These are phyloP conservation scores for Pseudogymnoascus sp. DNA, from an alignment of 2,329 filamentous ascomycete species.

Conservation along the genomic window DNA sequence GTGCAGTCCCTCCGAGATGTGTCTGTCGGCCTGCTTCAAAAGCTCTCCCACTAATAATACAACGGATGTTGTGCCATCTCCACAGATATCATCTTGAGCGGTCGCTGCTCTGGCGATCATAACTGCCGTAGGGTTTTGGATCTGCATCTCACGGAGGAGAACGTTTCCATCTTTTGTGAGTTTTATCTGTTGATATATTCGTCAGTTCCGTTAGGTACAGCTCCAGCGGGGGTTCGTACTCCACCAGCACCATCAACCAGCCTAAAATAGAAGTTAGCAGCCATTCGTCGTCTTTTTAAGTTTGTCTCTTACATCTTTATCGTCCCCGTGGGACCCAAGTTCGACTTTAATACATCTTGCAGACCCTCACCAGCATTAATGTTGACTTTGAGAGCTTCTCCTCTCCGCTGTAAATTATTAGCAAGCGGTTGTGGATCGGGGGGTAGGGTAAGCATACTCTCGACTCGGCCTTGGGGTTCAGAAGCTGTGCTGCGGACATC, in stretches of 20 bases:
- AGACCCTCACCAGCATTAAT: constrained; percentile 92
- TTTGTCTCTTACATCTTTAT: constrained; percentile 72
- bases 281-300: constrained; percentile 18
- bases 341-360: constrained; percentile 91
- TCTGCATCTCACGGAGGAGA: constrained; percentile 72
- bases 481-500: constrained; percentile 96
- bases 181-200: constrained; percentile 62
- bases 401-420: constrained; percentile 61
- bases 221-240: constrained; percentile 34
- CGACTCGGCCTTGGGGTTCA: constrained; percentile 98
- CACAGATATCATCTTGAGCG: constrained; percentile 96
- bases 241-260: constrained; percentile 62
- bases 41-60: constrained; percentile 93
- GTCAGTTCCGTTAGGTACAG: constrained; percentile 12
- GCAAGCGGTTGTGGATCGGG: constrained; percentile 20
- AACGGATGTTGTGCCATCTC: constrained; percentile 94
- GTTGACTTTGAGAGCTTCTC: constrained; percentile 94
- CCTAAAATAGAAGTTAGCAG: constrained; percentile 32
- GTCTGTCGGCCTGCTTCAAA: constrained; percentile 92
- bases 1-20: constrained; percentile 94
- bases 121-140: constrained; percentile 95
- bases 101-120: constrained; percentile 79
- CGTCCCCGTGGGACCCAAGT: constrained; percentile 85
- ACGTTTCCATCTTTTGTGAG: constrained; percentile 98
- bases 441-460: constrained; percentile 53